These are phyloP conservation scores for Andrographis paniculata DNA, from an alignment of 305 asterid species.

Conservation along the genomic window DNA sequence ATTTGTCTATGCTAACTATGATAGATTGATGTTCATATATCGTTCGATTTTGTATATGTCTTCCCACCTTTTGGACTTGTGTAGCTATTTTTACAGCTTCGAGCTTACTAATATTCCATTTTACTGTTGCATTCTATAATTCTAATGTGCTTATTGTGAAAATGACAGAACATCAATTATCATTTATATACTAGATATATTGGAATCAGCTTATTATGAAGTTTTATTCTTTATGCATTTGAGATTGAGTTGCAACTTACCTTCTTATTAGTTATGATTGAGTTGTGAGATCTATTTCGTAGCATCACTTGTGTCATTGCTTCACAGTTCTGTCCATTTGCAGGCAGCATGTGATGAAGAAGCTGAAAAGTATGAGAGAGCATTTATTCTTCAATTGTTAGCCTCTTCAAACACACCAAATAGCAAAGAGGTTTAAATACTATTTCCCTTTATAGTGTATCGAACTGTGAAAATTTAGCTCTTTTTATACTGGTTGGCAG, in stretches of 20 bases:
- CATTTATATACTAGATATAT: background rate
- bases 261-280: background rate
- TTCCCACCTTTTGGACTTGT: too few relatives aligned
- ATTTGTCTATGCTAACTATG: too few relatives aligned
- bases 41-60: too few relatives aligned
- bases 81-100: too few relatives aligned
- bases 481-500: too few relatives aligned
- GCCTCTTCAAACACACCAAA: slow-evolving; percentile 30
- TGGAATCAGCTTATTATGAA: background rate
- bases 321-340: slow-evolving; percentile 24
- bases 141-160: too few relatives aligned
- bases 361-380: slow-evolving; percentile 67
- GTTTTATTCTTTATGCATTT: background rate
- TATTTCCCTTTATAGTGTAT: slow-evolving; percentile 15
- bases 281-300: slow-evolving; percentile 11
- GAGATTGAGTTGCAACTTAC: background rate
- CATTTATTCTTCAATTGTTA: slow-evolving; percentile 69
- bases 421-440: slow-evolving; percentile 44
- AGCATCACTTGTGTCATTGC: slow-evolving; percentile 14
- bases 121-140: too few relatives aligned
- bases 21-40: too few relatives aligned
- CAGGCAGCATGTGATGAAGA: slow-evolving; percentile 82
- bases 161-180: background rate
- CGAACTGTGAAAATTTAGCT: background rate
- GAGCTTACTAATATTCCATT: too few relatives aligned